Evolutionary conservation across 75 land plant genomes (phyloP).

Genomic region (Selaginella moellendorffii): DNA sequence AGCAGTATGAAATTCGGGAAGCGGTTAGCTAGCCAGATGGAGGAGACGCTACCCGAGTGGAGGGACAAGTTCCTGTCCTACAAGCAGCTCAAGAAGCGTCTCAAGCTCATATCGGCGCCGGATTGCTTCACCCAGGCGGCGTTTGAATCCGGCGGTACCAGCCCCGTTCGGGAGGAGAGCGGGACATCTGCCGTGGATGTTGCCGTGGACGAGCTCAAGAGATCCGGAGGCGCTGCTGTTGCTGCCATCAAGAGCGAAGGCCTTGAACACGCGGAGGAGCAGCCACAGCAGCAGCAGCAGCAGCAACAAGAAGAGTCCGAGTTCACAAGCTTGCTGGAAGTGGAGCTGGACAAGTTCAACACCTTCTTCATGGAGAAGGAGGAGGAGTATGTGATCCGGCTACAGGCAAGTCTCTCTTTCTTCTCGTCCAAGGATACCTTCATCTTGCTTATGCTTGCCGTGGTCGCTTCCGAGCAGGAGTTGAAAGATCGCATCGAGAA

Average conservation of each 20-base stretch:
- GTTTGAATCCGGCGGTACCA: constrained; percentile 14
- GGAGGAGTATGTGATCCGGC: constrained; percentile 4
- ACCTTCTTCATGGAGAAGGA: constrained; percentile 7
- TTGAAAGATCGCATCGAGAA: constrained; percentile 45
- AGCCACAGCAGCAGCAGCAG: no score
- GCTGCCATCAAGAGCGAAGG: no score
- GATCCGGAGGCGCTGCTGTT: no score
- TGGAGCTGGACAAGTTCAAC: constrained; percentile 9
- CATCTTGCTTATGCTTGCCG: neutral
- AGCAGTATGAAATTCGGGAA: constrained; percentile 80
- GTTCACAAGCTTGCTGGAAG: neutral
- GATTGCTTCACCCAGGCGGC: constrained; percentile 30
- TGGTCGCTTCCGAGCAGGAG: constrained; percentile 30
- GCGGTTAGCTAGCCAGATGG: constrained; percentile 50
- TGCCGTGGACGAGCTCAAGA: constrained; percentile 19
- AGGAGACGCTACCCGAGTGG: constrained; percentile 80
- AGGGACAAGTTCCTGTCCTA: constrained; percentile 63
- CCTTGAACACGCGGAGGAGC: no score
- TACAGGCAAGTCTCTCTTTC: constrained; percentile 3
- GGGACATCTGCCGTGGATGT: neutral
- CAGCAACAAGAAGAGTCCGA: constrained; percentile 7
- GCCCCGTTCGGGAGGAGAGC: no score
- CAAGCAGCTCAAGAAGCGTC: constrained; percentile 71
- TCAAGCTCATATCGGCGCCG: constrained; percentile 18
- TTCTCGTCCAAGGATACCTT: neutral